Base-by-base conservation (phyloP, 2,329 filamentous ascomycete species). In the Pseudogymnoascus sp. region DNA sequence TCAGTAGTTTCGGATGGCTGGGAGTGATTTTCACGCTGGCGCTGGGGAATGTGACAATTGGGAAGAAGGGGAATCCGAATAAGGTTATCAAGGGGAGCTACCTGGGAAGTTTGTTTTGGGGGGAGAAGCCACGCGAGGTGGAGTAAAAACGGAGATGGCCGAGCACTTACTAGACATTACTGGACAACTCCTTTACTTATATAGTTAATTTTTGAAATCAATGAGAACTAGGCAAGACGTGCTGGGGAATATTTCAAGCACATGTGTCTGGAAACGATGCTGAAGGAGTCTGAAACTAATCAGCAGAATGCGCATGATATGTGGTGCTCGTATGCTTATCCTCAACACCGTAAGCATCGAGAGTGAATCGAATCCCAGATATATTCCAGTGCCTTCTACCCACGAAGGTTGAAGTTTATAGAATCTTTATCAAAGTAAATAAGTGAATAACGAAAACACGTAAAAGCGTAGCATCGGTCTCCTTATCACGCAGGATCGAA, bases 1-100 rank as follows among this genome's bases (percentile, higher is more conserved):
- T 89, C 37, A 72, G 82, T 10, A 85, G 85, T 0, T 80, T 88
- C 62, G 78, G 87, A 73, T 79, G 72, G 36, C 62, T 81, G 4
- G 76, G 76, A 15, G 71, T 81, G 1, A 45, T 81, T 3, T 74
- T 77, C 3, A 74, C 76, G n/a, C 61, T 72, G 0, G 73, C 76
- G 13, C 65, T 82, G 64, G 80, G 81, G 0, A 82, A 83, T 72
- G 80, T 82, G 3, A 79, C 78, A 77, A 80, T 82, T 61, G 76
- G 66, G 31, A 65, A 65, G 58, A 71, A 72, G 58, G 69, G 67
- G 13, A 69, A 71, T 39, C 67, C 42, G 3, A 7, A 48, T 48
- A 48, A 29, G 9, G 42, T 48, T 29, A 13, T 48, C 3, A 48
- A 15, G 42, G 42, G 42, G 42, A 48, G 42, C 29, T 48, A 48